Evolutionary conservation across 106 monocot genomes (phyloP), one percentile per base, ranked within the genome.

Genomic region (Ottelia alismoides): DNA sequence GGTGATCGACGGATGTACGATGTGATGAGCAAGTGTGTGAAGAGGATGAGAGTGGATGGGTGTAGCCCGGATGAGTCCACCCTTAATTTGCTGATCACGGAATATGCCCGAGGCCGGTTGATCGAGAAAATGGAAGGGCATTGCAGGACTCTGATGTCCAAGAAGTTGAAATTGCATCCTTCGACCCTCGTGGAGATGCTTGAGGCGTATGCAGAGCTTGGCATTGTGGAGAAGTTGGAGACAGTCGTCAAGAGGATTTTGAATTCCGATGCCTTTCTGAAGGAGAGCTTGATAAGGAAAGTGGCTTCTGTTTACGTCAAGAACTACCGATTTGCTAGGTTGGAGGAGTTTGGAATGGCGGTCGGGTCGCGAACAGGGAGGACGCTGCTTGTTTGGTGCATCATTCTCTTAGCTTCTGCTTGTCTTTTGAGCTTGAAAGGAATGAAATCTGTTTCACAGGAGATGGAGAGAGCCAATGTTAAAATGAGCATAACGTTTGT

Each of bases 281-380:
- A 77, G 65, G 88, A 83, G 31, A 51, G 21, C 60, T 60, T 83
- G 40, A 73, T 83, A 17, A 79, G 83, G 55, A 89, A 80, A 55
- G 25, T 89, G 64, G 83, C 74, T 1, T 49, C 30, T 25, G 76
- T 77, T 47, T 80, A 83, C 56, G 77, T 89, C 28, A 58, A 80
- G 32, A 76, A 83, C 44, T 63, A 52, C 48, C 63, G 65, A 47
- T 83, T 77, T 69, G 31, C 48, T 74, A 59, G 68, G 22, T 58
- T 89, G 47, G 83, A 83, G 62, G 83, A 79, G 31, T 76, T 89
- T 17, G 88, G 68, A 19, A 76, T 77, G 62, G 76, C 76, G 49
- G 56, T 89, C 14, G 27, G 57, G 47, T 55, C 65, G 27, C 66
- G 51, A 63, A 64, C 25, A 7, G 88, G 88, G 12, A 76, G 76